Evolutionary conservation across 805 yeast species (phyloP).

Genomic region (Yarrowia sp.): DNA sequence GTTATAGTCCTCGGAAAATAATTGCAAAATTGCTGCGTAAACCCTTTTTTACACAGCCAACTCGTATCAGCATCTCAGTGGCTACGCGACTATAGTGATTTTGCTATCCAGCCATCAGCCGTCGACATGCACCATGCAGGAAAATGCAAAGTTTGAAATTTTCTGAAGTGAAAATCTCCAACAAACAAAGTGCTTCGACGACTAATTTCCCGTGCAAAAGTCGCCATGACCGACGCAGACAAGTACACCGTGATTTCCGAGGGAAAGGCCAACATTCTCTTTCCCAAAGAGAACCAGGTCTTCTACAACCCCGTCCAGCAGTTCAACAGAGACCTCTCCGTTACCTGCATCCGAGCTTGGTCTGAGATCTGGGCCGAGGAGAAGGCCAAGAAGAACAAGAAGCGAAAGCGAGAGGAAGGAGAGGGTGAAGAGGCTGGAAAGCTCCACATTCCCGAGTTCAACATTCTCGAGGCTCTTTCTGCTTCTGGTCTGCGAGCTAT

Average conservation of each 20-base stretch:
- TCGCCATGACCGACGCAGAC: constrained; percentile 23
- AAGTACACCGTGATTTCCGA: constrained; percentile 46
- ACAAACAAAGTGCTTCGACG: constrained; percentile 19
- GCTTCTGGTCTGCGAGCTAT: constrained; percentile 96
- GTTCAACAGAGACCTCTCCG: constrained; percentile 88
- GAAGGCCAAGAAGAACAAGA: constrained; percentile 34
- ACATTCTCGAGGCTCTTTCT: constrained; percentile 80
- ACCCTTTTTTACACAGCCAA: too few relatives aligned
- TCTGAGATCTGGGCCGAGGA: constrained; percentile 54
- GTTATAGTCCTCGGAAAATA: too few relatives aligned
- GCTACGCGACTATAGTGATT: too few relatives aligned
- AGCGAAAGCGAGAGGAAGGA: constrained; percentile 28
- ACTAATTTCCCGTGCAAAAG: constrained; percentile 15
- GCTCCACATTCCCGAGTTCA: constrained; percentile 50
- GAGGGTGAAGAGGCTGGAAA: constrained; percentile 18
- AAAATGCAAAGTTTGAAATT: constrained; percentile 20
- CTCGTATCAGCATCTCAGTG: too few relatives aligned
- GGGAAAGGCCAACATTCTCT: constrained; percentile 80
- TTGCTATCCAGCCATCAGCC: neutral
- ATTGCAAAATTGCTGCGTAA: too few relatives aligned
- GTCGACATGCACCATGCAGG: constrained; percentile 2
- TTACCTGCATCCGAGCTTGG: constrained; percentile 85
- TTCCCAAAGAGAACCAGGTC: constrained; percentile 78
- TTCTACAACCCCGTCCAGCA: constrained; percentile 97
- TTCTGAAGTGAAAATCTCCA: neutral